These are phyloP conservation scores for Lepraria neglecta DNA, from an alignment of 495 filamentous ascomycete species.

Conservation along the genomic window DNA sequence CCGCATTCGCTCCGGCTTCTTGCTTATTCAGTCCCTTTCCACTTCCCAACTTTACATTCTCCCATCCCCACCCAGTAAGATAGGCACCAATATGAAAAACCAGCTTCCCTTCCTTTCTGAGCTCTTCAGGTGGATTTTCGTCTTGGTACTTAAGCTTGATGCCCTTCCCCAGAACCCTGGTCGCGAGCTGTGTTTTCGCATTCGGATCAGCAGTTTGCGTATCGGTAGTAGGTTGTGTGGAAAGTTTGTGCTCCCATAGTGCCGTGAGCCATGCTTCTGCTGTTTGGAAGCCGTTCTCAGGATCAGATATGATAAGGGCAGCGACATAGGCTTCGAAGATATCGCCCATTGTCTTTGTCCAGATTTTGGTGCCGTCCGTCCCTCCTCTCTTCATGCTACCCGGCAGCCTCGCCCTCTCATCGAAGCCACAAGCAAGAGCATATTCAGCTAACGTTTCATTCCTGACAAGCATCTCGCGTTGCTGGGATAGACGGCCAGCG, in stretches of 20 bases:
- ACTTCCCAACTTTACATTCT: slow-evolving; percentile 54
- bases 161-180: slow-evolving; percentile 50
- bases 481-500: slow-evolving; percentile 55
- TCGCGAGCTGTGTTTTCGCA: slow-evolving; percentile 51
- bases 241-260: slow-evolving; percentile 55
- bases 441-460: slow-evolving; percentile 68
- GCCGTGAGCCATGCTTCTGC: slow-evolving; percentile 61
- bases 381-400: slow-evolving; percentile 31
- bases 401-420: slow-evolving; percentile 51
- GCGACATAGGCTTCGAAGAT: slow-evolving; percentile 87
- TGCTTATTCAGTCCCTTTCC: slow-evolving; percentile 65
- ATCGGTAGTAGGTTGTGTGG: slow-evolving; percentile 25
- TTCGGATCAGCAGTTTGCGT: slow-evolving; percentile 26
- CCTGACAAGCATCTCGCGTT: slow-evolving; percentile 65
- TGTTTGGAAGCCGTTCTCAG: slow-evolving; percentile 49
- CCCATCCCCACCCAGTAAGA: slow-evolving; percentile 67
- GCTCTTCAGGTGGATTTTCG: slow-evolving; percentile 41
- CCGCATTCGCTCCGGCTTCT: slow-evolving; percentile 67
- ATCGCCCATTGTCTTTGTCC: slow-evolving; percentile 66
- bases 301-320: slow-evolving; percentile 61
- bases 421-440: slow-evolving; percentile 59
- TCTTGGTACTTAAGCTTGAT: slow-evolving; percentile 62
- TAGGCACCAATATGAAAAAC: slow-evolving; percentile 65
- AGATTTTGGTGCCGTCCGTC: slow-evolving; percentile 33
- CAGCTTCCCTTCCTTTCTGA: slow-evolving; percentile 52